Evolutionary conservation across 2,329 filamentous ascomycete genomes (phyloP).

Genomic region (Aureobasidium sp.): DNA sequence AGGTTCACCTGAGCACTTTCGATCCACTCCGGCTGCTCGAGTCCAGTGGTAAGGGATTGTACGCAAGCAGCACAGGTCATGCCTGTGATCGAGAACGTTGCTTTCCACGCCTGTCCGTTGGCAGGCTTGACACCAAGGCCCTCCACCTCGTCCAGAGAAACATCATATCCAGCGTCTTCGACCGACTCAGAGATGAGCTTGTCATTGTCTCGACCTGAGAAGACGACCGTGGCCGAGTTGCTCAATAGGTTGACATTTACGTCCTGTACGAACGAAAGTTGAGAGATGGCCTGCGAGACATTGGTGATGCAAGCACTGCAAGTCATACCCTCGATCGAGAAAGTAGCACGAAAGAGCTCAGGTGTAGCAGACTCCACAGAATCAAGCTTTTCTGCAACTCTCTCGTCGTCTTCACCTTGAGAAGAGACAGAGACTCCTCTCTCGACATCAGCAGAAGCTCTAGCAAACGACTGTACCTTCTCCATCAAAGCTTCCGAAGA

Average conservation of each 20-base stretch:
- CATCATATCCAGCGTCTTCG: conserved; percentile 25
- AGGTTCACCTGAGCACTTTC: conserved; percentile 44
- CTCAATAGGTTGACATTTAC: conserved; percentile 47
- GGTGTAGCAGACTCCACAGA: not conserved
- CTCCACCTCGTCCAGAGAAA: conserved; percentile 19
- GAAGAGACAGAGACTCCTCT: not conserved
- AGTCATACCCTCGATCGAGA: conserved; percentile 53
- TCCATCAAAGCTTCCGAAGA: not conserved
- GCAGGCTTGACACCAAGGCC: not conserved
- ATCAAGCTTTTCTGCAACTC: not conserved
- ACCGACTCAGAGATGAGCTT: conserved; percentile 40
- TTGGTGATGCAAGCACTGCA: conserved; percentile 49
- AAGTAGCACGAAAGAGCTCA: conserved; percentile 29
- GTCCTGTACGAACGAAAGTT: conserved; percentile 39
- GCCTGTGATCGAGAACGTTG: conserved; percentile 46
- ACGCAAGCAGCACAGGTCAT: conserved; percentile 55
- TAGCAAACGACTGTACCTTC: not conserved
- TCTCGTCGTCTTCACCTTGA: not conserved
- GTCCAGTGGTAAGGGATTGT: conserved; percentile 40
- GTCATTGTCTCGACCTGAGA: conserved; percentile 41
- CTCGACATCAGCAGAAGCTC: not conserved
- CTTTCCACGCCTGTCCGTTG: conserved; percentile 24
- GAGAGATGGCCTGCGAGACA: conserved; percentile 41
- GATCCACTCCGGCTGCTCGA: conserved; percentile 42
- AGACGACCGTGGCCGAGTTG: conserved; percentile 40